Conservation (phyloP, 306 rosid genomes). For the Datisca glomerata region DNA sequence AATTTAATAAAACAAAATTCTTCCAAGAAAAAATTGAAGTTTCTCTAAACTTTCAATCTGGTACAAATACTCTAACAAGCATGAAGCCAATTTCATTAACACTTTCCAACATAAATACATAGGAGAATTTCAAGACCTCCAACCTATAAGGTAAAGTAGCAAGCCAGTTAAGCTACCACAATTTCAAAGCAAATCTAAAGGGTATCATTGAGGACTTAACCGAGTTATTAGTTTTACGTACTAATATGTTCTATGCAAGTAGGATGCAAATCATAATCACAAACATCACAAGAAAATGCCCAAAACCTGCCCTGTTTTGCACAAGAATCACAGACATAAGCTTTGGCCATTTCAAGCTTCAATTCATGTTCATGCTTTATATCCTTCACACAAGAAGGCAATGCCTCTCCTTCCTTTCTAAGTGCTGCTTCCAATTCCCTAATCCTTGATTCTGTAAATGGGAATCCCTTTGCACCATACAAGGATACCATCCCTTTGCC, state of each 20-base stretch:
- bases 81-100: no score
- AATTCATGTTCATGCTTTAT: slow-evolving; percentile 72
- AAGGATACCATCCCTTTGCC: slow-evolving; percentile 51
- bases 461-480: slow-evolving; percentile 79
- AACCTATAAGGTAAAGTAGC: no score
- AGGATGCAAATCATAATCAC: slow-evolving; percentile 93
- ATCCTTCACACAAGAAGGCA: slow-evolving; percentile 63
- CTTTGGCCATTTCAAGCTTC: slow-evolving; percentile 80
- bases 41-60: no score
- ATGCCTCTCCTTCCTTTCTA: slow-evolving; percentile 65
- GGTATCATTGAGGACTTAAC: no score
- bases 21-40: no score
- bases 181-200: no score
- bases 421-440: slow-evolving; percentile 51
- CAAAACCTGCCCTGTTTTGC: slow-evolving; percentile 64
- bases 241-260: slow-evolving; percentile 32
- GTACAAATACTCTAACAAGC: no score
- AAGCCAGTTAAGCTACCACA: no score
- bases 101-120: no score
- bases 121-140: no score
- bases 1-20: no score
- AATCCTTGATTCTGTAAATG: slow-evolving; percentile 58
- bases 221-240: not conserved
- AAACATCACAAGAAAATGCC: slow-evolving; percentile 77
- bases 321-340: slow-evolving; percentile 77